Conservation (phyloP, 495 filamentous ascomycete species). For the Tetracladium setigerum region DNA sequence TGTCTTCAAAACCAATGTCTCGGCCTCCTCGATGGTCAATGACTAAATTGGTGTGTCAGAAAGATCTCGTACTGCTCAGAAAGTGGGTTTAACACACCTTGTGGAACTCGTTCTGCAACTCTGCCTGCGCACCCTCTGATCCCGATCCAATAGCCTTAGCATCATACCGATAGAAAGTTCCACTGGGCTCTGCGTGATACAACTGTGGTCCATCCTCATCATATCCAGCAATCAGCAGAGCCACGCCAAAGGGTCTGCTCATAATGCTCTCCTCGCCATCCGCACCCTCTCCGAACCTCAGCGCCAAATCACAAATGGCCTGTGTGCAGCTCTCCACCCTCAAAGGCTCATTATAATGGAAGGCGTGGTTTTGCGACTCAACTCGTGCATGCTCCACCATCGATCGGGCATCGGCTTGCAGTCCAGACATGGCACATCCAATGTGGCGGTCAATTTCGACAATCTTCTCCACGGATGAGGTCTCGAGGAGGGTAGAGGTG, state of each 20-base stretch:
- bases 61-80: neutral
- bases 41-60: constrained; percentile 39
- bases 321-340: constrained; percentile 97
- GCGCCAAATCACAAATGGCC: constrained; percentile 93
- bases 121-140: constrained; percentile 92
- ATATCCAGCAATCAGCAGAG: constrained; percentile 89
- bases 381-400: constrained; percentile 98
- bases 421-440: constrained; percentile 94
- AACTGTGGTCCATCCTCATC: constrained; percentile 96
- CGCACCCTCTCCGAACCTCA: constrained; percentile 94
- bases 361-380: constrained; percentile 91
- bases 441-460: constrained; percentile 98
- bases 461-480: constrained; percentile 96
- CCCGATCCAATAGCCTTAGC: constrained; percentile 97
- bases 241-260: constrained; percentile 93
- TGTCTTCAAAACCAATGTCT: constrained; percentile 93
- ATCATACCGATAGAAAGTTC: constrained; percentile 98
- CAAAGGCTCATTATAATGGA: constrained; percentile 92
- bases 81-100: constrained; percentile 40
- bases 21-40: constrained; percentile 85
- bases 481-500: constrained; percentile 92
- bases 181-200: constrained; percentile 96
- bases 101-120: constrained; percentile 97
- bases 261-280: constrained; percentile 98
- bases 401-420: constrained; percentile 92